A percentile compares a stretch with the other conserved stretches of the same genome.
These are phyloP conservation scores for Bryopsis sp. DNA, from an alignment of 139 green algal genomes.

Conservation along the genomic window DNA sequence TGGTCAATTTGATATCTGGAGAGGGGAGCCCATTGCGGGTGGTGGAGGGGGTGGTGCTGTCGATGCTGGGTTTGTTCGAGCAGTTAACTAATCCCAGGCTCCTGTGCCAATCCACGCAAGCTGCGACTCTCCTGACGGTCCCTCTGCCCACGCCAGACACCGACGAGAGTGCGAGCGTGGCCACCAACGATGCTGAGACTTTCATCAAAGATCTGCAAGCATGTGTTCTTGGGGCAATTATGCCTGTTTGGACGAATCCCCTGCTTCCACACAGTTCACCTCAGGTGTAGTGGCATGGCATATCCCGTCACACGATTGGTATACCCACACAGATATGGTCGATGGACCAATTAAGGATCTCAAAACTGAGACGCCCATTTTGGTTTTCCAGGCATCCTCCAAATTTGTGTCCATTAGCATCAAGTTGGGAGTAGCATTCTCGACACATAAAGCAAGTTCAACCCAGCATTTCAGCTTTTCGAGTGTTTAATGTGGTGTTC, in stretches of 20 bases:
- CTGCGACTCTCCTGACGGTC: constrained; percentile 35
- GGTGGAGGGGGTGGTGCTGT: constrained; percentile 21
- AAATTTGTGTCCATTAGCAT: too few species aligned
- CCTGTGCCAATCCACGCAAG: constrained; percentile 39
- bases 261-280: constrained; percentile 25
- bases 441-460: too few species aligned
- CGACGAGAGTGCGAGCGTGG: not conserved
- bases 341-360: too few species aligned
- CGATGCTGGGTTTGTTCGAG: constrained; percentile 42
- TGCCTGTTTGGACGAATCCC: constrained; percentile 65
- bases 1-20: too few species aligned
- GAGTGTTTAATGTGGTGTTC: too few species aligned
- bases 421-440: too few species aligned
- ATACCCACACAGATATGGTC: too few species aligned
- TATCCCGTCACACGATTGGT: too few species aligned
- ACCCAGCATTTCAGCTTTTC: too few species aligned
- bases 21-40: not conserved
- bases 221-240: constrained; percentile 44
- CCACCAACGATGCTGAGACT: constrained; percentile 25
- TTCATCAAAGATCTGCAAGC: constrained; percentile 46
- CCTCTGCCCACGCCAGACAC: constrained; percentile 35
- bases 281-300: too few species aligned
- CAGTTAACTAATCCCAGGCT: constrained; percentile 48
- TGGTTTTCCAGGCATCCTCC: too few species aligned
- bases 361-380: too few species aligned